Evolutionary conservation across 768 basidiomycete genomes (phyloP).

Genomic region (Gymnopilus dilepis): DNA sequence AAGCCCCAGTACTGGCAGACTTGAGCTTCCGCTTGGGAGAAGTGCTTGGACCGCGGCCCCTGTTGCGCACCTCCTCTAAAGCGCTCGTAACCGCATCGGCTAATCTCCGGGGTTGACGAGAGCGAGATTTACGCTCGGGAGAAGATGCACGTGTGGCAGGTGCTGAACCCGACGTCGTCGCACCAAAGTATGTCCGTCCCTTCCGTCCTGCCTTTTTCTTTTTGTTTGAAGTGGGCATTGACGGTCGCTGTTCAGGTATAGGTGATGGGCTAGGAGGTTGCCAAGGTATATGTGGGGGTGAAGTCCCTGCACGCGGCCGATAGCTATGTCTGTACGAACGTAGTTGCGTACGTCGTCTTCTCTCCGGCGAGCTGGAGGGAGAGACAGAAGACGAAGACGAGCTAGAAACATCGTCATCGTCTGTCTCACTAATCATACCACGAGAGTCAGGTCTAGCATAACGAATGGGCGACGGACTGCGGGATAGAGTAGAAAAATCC

Average conservation of each 20-base stretch:
- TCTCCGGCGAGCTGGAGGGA: constrained; percentile 6
- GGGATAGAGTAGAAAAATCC: constrained; percentile 27
- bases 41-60: constrained; percentile 12
- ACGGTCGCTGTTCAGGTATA: background rate
- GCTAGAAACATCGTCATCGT: constrained; percentile 16
- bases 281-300: constrained; percentile 27
- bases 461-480: constrained; percentile 39
- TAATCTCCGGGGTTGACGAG: constrained; percentile 26
- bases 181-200: constrained; percentile 24
- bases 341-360: constrained; percentile 29
- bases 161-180: constrained; percentile 15
- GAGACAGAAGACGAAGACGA: constrained; percentile 5
- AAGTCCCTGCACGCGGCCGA: constrained; percentile 22
- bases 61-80: constrained; percentile 19
- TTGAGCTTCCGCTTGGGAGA: constrained; percentile 13
- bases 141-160: constrained; percentile 27
- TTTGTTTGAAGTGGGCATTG: background rate
- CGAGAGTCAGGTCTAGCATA: constrained; percentile 39
- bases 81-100: constrained; percentile 28
- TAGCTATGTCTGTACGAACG: constrained; percentile 33
- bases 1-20: background rate
- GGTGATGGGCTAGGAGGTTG: constrained; percentile 6
- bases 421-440: constrained; percentile 25
- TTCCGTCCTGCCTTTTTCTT: constrained; percentile 23
- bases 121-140: constrained; percentile 30